These are phyloP conservation scores for Syzygium malaccense DNA, from an alignment of 441 rosid species.

Conservation along the genomic window DNA sequence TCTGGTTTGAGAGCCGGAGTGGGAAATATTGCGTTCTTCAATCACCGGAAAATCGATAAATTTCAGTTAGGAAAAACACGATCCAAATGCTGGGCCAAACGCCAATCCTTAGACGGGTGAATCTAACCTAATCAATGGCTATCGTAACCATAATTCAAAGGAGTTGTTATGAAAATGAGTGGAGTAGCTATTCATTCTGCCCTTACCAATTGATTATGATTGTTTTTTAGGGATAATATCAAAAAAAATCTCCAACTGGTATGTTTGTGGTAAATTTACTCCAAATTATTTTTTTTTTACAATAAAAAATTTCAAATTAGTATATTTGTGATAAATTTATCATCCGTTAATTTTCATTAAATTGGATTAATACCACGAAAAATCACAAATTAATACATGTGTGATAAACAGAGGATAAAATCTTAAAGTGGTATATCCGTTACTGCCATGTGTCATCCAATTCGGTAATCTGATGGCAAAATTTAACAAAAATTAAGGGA, in stretches of 20 bases:
- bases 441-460: too few relatives aligned
- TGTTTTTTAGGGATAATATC: not conserved
- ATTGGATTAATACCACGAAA: too few relatives aligned
- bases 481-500: accelerated
- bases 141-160: not conserved
- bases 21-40: not conserved
- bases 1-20: not conserved
- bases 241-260: too few relatives aligned
- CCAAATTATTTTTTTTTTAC: too few relatives aligned
- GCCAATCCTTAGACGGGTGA: accelerated
- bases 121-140: not conserved
- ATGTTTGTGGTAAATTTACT: too few relatives aligned
- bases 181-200: not conserved
- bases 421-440: too few relatives aligned
- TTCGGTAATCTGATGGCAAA: too few relatives aligned
- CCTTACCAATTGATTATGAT: not conserved
- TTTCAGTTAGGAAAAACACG: not conserved
- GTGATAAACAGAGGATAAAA: too few relatives aligned
- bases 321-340: too few relatives aligned
- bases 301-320: too few relatives aligned
- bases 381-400: accelerated
- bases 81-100: not conserved
- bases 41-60: not conserved
- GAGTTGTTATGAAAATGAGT: not conserved
- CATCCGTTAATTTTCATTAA: too few relatives aligned